phyloP scores from a whole-genome alignment of 2,329 filamentous ascomycete genomes.

The Blastomyces parvus region DNA sequence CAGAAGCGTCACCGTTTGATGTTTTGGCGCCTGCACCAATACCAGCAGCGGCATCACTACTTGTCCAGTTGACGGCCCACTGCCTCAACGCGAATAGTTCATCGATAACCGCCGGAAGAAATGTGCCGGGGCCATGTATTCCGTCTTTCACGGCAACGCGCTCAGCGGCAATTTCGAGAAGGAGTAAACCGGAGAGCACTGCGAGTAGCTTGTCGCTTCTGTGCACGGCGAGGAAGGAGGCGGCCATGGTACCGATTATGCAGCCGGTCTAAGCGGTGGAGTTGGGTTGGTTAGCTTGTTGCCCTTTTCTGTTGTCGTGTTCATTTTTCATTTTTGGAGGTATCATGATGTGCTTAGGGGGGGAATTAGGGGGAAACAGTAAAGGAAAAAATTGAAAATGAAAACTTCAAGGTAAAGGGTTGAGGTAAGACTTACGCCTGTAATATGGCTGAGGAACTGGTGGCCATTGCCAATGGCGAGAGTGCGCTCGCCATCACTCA shows the following conservation, averaged over 20 bases:
- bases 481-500: slow-evolving; percentile 64
- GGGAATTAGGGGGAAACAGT: neutral
- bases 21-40: neutral
- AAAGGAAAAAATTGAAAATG: neutral
- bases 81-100: slow-evolving; percentile 43
- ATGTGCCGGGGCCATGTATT: slow-evolving; percentile 73
- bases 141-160: slow-evolving; percentile 47
- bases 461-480: slow-evolving; percentile 69
- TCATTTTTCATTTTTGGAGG: neutral
- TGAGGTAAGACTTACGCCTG: slow-evolving; percentile 29
- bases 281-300: slow-evolving; percentile 5
- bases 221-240: slow-evolving; percentile 60
- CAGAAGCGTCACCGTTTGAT: slow-evolving; percentile 15
- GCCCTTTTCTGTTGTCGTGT: too few relatives aligned
- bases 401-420: neutral
- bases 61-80: slow-evolving; percentile 15
- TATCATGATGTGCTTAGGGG: neutral
- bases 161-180: slow-evolving; percentile 72
- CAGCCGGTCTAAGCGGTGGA: slow-evolving; percentile 54
- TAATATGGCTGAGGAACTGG: slow-evolving; percentile 40
- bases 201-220: slow-evolving; percentile 59
- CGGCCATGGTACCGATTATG: slow-evolving; percentile 71
- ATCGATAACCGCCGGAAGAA: slow-evolving; percentile 78
- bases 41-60: neutral
- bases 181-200: slow-evolving; percentile 60